Conservation (phyloP, 306 rosid species). For the Quillaja saponaria region DNA sequence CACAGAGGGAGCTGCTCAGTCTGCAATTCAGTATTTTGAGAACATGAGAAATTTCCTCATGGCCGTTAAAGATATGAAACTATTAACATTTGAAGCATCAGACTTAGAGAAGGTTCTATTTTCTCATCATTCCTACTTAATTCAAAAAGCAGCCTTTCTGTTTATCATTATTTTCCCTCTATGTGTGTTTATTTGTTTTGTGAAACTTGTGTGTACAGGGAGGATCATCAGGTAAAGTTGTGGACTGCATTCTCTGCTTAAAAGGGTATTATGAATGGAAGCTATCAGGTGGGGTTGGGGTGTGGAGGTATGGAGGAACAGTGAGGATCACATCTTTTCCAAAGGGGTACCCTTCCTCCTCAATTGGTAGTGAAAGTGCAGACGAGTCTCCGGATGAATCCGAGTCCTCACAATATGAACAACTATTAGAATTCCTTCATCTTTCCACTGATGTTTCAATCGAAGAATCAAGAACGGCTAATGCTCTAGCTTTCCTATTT, state of each 20-base stretch:
- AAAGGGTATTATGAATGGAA: slow-evolving; percentile 95
- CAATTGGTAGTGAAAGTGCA: slow-evolving; percentile 59
- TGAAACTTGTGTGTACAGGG: slow-evolving; percentile 57
- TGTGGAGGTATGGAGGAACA: slow-evolving; percentile 98
- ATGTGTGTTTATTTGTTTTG: neutral
- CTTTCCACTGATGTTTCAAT: slow-evolving; percentile 61
- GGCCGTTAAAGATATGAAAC: slow-evolving; percentile 82
- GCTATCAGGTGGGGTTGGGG: slow-evolving; percentile 88
- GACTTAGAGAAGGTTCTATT: slow-evolving; percentile 83
- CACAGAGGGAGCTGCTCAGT: slow-evolving; percentile 83
- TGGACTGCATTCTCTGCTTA: slow-evolving; percentile 94
- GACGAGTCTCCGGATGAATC: slow-evolving; percentile 75
- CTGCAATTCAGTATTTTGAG: slow-evolving; percentile 95
- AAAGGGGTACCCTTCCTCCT: slow-evolving; percentile 59
- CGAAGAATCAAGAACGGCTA: slow-evolving; percentile 71
- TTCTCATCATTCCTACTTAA: neutral
- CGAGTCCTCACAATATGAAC: slow-evolving; percentile 77
- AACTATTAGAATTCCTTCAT: slow-evolving; percentile 71
- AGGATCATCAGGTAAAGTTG: slow-evolving; percentile 86
- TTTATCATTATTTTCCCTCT: neutral
- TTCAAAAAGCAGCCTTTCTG: too few species aligned
- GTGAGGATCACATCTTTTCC: slow-evolving; percentile 79
- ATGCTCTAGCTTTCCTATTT: slow-evolving; percentile 72
- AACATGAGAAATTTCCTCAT: slow-evolving; percentile 92
- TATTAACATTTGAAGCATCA: slow-evolving; percentile 93